These are phyloP conservation scores for Pleurotus eryngii DNA, from an alignment of 768 basidiomycete species.

Conservation along the genomic window DNA sequence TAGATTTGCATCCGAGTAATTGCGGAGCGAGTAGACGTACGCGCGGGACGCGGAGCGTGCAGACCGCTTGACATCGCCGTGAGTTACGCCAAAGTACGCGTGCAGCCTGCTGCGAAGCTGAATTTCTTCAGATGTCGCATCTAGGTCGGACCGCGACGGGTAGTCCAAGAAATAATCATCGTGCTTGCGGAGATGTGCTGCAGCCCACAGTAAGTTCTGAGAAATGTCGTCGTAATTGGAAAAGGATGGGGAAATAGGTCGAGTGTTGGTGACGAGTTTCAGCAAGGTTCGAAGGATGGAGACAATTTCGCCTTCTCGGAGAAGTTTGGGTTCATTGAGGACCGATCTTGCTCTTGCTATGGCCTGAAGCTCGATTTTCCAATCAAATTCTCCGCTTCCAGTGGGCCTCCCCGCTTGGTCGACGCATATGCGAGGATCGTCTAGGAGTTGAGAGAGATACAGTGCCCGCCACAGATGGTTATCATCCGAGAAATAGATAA, in stretches of 20 bases:
- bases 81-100: constrained; percentile 53
- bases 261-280: constrained; percentile 41
- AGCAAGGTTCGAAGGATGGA: constrained; percentile 46
- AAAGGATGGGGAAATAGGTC: constrained; percentile 28
- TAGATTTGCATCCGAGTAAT: constrained; percentile 45
- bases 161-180: constrained; percentile 45
- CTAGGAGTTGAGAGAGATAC: constrained; percentile 60
- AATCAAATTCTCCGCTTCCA: constrained; percentile 32
- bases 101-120: constrained; percentile 53
- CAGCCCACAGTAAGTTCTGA: constrained; percentile 50
- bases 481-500: constrained; percentile 45
- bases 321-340: constrained; percentile 28
- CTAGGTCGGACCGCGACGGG: constrained; percentile 9
- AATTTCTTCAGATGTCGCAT: constrained; percentile 16
- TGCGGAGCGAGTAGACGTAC: constrained; percentile 59
- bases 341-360: constrained; percentile 53
- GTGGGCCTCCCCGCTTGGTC: constrained; percentile 27
- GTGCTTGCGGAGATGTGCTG: constrained; percentile 30
- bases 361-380: constrained; percentile 52
- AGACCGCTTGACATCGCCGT: constrained; percentile 30
- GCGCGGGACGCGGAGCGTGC: constrained; percentile 42
- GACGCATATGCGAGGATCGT: constrained; percentile 57
- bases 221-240: constrained; percentile 31
- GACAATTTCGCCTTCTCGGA: constrained; percentile 41
- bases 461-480: constrained; percentile 60